These are phyloP conservation scores for Graphilbum ipis-grandicollis DNA, from an alignment of 2,329 filamentous ascomycete species.

Conservation along the genomic window DNA sequence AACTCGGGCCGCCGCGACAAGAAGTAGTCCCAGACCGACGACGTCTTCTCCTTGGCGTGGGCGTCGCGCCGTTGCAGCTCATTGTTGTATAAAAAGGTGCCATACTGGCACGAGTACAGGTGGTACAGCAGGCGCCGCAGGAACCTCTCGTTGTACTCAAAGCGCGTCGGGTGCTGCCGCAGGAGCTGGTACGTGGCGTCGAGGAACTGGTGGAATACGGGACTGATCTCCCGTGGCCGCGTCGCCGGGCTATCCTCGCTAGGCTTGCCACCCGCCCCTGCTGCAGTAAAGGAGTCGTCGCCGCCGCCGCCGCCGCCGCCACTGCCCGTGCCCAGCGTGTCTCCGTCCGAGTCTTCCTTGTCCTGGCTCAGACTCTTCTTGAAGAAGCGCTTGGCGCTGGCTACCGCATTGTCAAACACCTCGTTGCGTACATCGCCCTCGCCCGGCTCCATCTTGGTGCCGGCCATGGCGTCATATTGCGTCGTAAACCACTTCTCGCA, in stretches of 20 bases:
- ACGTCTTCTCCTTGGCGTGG: constrained; percentile 50
- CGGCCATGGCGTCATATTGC: constrained; percentile 63
- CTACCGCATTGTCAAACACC: constrained; percentile 69
- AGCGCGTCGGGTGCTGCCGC: constrained; percentile 69
- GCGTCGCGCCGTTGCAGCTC: constrained; percentile 72
- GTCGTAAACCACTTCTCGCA: constrained; percentile 89
- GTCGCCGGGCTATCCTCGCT: constrained; percentile 47
- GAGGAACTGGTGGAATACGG: constrained; percentile 94
- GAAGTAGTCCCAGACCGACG: constrained; percentile 95
- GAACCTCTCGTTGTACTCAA: constrained; percentile 94
- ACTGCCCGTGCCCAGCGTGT: constrained; percentile 21
- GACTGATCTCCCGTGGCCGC: constrained; percentile 77
- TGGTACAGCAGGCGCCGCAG: constrained; percentile 80
- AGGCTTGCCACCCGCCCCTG: constrained; percentile 7
- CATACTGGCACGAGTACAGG: constrained; percentile 89
- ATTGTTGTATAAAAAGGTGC: constrained; percentile 88
- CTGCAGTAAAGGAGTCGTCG: constrained; percentile 5
- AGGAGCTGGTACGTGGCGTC: constrained; percentile 85
- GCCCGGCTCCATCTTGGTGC: constrained; percentile 42
- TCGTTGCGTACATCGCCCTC: constrained; percentile 47
- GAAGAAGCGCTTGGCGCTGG: constrained; percentile 79
- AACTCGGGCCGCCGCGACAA: constrained; percentile 67
- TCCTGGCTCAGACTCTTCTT: constrained; percentile 54
- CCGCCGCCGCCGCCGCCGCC: constrained; percentile 19
- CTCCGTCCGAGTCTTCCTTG: constrained; percentile 39